Evolutionary conservation across 306 rosid species (phyloP).

Genomic region (Sindora glabra): DNA sequence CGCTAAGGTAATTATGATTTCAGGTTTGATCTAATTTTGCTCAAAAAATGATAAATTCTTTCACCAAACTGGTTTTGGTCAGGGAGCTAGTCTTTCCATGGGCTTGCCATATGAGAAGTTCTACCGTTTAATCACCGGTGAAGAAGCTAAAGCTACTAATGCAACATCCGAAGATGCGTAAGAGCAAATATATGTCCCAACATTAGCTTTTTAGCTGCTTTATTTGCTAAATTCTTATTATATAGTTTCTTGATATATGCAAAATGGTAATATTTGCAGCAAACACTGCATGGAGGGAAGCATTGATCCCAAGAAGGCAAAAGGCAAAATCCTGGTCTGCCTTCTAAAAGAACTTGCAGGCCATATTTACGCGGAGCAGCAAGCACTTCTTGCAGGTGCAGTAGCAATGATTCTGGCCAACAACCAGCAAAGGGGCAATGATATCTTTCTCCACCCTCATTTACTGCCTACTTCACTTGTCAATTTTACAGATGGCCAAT

Average conservation of each 20-base stretch:
- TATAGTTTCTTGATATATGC: not conserved
- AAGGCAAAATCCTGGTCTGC: slow-evolving; percentile 51
- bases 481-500: slow-evolving; percentile 29
- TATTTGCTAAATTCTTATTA: not conserved
- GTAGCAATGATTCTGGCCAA: slow-evolving; percentile 56
- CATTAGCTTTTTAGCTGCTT: not conserved
- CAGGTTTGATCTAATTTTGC: too few relatives aligned
- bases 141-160: slow-evolving; percentile 35
- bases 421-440: slow-evolving; percentile 16
- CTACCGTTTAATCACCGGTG: slow-evolving; percentile 38
- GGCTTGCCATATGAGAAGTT: slow-evolving; percentile 31
- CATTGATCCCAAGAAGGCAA: slow-evolving; percentile 45
- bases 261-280: slow-evolving; percentile 23
- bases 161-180: slow-evolving; percentile 29
- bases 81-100: slow-evolving; percentile 63
- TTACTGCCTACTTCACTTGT: slow-evolving; percentile 47
- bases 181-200: slow-evolving; percentile 6
- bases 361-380: slow-evolving; percentile 23
- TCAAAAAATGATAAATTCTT: too few relatives aligned
- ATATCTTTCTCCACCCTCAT: slow-evolving; percentile 32
- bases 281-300: slow-evolving; percentile 26
- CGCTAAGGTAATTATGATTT: too few relatives aligned
- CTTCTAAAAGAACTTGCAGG: slow-evolving; percentile 26
- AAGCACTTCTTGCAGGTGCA: slow-evolving; percentile 34
- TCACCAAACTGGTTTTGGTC: too few relatives aligned